Percentiles rank a stretch among this genome's conserved stretches.
Conservation (phyloP, 352 stramenopile species). For the Thraustochytrium striatum region DNA sequence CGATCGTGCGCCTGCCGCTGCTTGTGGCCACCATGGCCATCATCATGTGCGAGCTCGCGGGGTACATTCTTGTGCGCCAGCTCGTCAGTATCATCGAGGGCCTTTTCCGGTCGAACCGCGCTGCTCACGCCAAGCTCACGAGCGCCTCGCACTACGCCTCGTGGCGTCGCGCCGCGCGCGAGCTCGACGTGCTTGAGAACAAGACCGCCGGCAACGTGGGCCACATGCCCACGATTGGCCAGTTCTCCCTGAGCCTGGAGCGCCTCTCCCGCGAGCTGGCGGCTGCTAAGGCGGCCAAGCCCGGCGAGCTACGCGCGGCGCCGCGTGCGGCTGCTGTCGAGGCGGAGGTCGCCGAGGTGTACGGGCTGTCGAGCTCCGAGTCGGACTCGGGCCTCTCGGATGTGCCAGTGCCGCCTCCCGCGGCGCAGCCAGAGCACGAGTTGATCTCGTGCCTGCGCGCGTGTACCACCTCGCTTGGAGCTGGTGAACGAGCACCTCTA, state of each 20-base stretch:
- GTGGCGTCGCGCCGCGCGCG: background rate
- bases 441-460: background rate
- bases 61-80: slow-evolving; percentile 25
- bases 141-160: slow-evolving; percentile 8
- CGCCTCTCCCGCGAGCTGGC: slow-evolving; percentile 8
- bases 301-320: background rate
- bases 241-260: background rate
- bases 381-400: background rate
- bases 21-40: slow-evolving; percentile 13
- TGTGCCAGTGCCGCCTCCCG: background rate
- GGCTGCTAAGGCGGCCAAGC: background rate
- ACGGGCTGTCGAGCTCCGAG: background rate
- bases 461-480: slow-evolving; percentile 29
- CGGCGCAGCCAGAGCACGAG: slow-evolving; percentile 1
- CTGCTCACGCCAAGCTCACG: background rate
- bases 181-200: slow-evolving; percentile 27
- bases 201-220: background rate
- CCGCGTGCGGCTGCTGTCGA: background rate
- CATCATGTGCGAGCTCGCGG: slow-evolving; percentile 33
- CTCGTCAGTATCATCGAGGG: slow-evolving; percentile 19
- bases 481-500: slow-evolving; percentile 36
- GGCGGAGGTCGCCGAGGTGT: background rate
- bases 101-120: slow-evolving; percentile 28
- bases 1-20: slow-evolving; percentile 6
- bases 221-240: slow-evolving; percentile 25